Evolutionary conservation across 2,329 filamentous ascomycete species (phyloP), one percentile per base, ranked within the genome.

Genomic region (Colletotrichum sp.): DNA sequence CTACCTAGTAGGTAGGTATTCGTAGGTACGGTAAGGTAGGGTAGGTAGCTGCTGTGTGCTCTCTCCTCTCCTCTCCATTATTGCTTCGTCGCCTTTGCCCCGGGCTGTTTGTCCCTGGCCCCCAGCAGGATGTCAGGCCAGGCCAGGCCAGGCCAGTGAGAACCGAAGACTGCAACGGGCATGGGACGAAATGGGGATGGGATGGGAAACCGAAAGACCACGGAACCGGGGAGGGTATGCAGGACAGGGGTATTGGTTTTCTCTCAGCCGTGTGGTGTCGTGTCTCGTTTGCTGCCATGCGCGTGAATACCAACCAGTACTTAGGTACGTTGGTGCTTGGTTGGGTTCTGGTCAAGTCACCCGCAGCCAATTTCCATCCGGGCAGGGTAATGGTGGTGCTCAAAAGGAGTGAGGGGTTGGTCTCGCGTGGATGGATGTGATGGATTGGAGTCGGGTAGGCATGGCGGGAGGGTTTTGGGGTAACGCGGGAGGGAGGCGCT

Each of bases 141-240:
- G 38, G 63, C 51, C 62, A 61, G 54, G 62, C 63, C n/a, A 70
- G 67, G 33, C 70, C 70, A 70, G 62, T 70, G 66, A 73, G 59
- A 70, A 61, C 59, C 61, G 38, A 54, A 43, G 62, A 47, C 62
- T 66, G 55, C 71, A 57, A 70, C 67, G 71, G 71, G 68, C 62
- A 73, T 71, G 62, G 71, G 57, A 71, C 71, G 70, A 66, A 70
- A 70, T 57, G 61, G 66, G 70, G 54, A 73, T 73, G 65, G 70
- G 51, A 67, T 62, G 63, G 68, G 18, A 69, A n/a, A 63, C 57
- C 34, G 31, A 69, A 51, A 43, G 36, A 51, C 27, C 33, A n/a
- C 27, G 18, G 68, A 51, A 51, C 54, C 12, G n/a, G 59, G 59
- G 21, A 36, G 21, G 61, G 51, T 51, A 58, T 33, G 62, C n/a